Conservation (phyloP, 768 basidiomycete genomes). For the Auricularia heimuer region DNA sequence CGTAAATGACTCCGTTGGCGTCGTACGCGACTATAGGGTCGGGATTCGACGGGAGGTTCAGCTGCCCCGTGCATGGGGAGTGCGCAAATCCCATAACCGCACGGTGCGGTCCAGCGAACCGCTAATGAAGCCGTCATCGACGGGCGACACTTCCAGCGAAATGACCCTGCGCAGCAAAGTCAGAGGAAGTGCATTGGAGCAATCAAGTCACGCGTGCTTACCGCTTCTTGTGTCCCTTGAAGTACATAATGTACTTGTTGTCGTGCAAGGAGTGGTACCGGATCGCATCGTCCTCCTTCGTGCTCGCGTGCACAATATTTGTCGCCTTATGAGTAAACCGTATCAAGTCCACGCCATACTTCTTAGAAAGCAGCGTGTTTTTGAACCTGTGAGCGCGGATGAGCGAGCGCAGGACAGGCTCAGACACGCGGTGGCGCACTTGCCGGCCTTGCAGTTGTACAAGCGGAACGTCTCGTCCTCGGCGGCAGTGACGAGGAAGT, state of each 20-base stretch:
- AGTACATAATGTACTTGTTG: slow-evolving; percentile 94
- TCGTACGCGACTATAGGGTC: slow-evolving; percentile 80
- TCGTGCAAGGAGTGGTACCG: slow-evolving; percentile 93
- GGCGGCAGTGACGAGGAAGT: slow-evolving; percentile 72
- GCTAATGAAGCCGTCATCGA: slow-evolving; percentile 94
- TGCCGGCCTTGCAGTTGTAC: slow-evolving; percentile 84
- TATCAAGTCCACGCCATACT: slow-evolving; percentile 92
- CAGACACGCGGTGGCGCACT: slow-evolving; percentile 42
- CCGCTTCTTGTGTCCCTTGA: slow-evolving; percentile 82
- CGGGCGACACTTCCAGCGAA: slow-evolving; percentile 84
- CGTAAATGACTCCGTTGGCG: slow-evolving; percentile 71
- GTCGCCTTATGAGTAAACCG: slow-evolving; percentile 89
- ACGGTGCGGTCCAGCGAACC: slow-evolving; percentile 91
- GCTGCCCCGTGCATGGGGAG: slow-evolving; percentile 67
- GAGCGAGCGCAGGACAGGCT: slow-evolving; percentile 10
- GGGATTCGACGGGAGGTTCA: slow-evolving; percentile 52
- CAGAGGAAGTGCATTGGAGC: not conserved
- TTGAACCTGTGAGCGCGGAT: slow-evolving; percentile 48
- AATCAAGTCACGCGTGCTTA: slow-evolving; percentile 13
- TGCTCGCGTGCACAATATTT: slow-evolving; percentile 81
- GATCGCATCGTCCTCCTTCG: slow-evolving; percentile 90
- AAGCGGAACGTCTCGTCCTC: slow-evolving; percentile 90
- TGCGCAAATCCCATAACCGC: slow-evolving; percentile 88
- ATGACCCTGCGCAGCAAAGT: slow-evolving; percentile 43
- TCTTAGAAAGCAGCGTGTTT: slow-evolving; percentile 67